Evolutionary conservation across 2,329 filamentous ascomycete species (phyloP), one percentile per base, ranked within the genome.

Genomic region (Paecilomyces dactylethromorphus): DNA sequence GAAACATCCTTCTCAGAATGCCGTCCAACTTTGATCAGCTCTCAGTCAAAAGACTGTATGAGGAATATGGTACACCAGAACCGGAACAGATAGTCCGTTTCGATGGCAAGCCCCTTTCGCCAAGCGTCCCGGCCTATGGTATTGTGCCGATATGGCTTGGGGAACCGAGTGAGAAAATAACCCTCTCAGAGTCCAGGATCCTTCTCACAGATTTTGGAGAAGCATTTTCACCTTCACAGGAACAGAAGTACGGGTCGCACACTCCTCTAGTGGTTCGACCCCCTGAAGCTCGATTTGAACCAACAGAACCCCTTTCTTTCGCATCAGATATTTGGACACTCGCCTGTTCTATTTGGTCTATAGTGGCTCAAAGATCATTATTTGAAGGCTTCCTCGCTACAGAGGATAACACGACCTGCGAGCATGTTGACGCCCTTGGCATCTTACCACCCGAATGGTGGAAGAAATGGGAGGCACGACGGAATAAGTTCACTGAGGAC

Each of bases 311-410:
- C 13, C 66, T 45, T 6, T 45, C 39, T 10, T 45, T 45, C 15
- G 3, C 15, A 18, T 77, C 73, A 1, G 74, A 78, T 45, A 74
- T 77, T 15, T 78, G 74, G 76, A 74, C 69, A n/a, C 69, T 78
- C 3, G 70, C 67, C 0, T 77, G 71, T 56, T 57, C 68, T 0
- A 74, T 78, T 29, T 78, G 70, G 64, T 61, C 60, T 33, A 66
- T 78, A 12, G 63, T 79, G 11, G 69, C 64, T 5, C 63, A 68
- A n/a, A 62, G 62, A 49, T 58, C 68, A 18, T 61, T 74, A 32
- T 69, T 74, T 39, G 68, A 68, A 58, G 66, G 62, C 2, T 65
- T 67, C 24, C 58, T 72, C 11, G 61, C 65, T 3, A 65, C 63
- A 1, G 63, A 66, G 53, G 69, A 74, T 45, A 64, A 69, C 18